Percentiles rank a stretch among this genome's conserved stretches.
Evolutionary conservation across 148 eudicot species (phyloP).

Genomic region (Fagopyrum homotropicum): DNA sequence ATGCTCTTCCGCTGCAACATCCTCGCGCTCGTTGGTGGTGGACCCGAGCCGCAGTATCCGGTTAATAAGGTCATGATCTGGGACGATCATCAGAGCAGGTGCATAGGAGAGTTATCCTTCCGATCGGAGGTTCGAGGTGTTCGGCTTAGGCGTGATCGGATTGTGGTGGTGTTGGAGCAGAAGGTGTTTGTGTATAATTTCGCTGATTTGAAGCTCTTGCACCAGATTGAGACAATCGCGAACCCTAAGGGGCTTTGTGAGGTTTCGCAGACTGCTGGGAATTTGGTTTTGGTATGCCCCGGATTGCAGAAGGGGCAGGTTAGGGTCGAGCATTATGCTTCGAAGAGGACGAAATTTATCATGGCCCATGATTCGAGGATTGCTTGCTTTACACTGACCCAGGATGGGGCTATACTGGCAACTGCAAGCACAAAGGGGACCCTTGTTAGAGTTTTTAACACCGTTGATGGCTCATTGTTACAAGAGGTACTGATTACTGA

Average conservation of each 20-base stretch:
- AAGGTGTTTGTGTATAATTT: conserved; percentile 81
- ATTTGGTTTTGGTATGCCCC: conserved; percentile 65
- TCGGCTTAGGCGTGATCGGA: conserved; percentile 64
- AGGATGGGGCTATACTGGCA: conserved; percentile 66
- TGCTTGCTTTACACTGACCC: conserved; percentile 64
- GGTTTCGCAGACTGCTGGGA: conserved; percentile 56
- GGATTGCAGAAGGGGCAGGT: conserved; percentile 86
- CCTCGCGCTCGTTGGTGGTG: conserved; percentile 85
- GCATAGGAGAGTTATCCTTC: conserved; percentile 83
- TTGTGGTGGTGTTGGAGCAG: conserved; percentile 70
- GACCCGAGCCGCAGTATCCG: conserved; percentile 73
- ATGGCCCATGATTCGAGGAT: conserved; percentile 93
- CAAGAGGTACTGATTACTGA: conserved; percentile 47
- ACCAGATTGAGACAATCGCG: conserved; percentile 78
- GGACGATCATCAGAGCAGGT: conserved; percentile 86
- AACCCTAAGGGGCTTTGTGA: conserved; percentile 84
- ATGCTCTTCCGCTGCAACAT: conserved; percentile 90
- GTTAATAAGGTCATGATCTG: conserved; percentile 83
- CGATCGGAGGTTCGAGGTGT: conserved; percentile 77
- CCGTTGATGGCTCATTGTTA: conserved; percentile 59
- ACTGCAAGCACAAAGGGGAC: conserved; percentile 83
- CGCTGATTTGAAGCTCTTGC: conserved; percentile 64
- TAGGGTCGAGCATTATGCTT: conserved; percentile 75
- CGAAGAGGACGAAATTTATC: conserved; percentile 74
- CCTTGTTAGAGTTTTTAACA: conserved; percentile 62